Percentiles rank a stretch among this genome's conserved stretches.
These are phyloP conservation scores for Lentinula sp. DNA, from an alignment of 768 basidiomycete species.

Conservation along the genomic window DNA sequence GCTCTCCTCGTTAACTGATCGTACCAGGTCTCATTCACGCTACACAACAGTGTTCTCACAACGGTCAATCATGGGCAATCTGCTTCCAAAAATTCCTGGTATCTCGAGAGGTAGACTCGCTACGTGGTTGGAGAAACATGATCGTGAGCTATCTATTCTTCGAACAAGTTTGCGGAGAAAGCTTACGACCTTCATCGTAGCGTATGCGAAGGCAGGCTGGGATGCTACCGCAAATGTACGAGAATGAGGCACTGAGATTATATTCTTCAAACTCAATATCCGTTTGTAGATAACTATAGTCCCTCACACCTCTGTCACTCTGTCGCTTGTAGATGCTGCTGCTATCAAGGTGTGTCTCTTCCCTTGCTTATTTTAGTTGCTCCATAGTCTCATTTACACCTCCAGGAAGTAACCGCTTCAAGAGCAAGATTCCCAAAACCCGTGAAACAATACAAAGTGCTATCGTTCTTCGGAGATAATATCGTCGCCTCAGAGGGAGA, in stretches of 20 bases:
- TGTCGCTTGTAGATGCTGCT: conserved; percentile 4
- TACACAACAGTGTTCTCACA: neutral
- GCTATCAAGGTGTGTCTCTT: conserved; percentile 9
- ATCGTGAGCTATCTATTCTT: neutral
- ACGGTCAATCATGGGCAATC: neutral
- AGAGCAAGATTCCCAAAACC: conserved; percentile 55
- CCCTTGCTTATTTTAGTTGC: neutral
- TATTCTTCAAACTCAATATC: neutral
- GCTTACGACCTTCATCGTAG: neutral
- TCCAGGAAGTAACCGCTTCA: conserved; percentile 43
- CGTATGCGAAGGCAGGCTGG: neutral
- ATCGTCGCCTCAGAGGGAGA: conserved; percentile 61
- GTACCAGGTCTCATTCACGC: neutral
- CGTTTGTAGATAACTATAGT: neutral
- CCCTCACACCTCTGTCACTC: neutral
- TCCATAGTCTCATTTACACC: neutral
- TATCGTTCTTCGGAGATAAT: conserved; percentile 52
- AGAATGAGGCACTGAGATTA: neutral
- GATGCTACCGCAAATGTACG: neutral
- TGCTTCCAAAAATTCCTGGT: neutral
- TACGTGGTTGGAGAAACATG: neutral
- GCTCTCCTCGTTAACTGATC: neutral
- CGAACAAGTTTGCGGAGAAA: neutral
- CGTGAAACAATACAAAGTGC: conserved; percentile 32
- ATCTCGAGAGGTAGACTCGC: neutral